A percentile compares a stretch with the other conserved stretches of the same genome.
Evolutionary conservation across 2,329 filamentous ascomycete species (phyloP).

Genomic region (Knufia fluminis): DNA sequence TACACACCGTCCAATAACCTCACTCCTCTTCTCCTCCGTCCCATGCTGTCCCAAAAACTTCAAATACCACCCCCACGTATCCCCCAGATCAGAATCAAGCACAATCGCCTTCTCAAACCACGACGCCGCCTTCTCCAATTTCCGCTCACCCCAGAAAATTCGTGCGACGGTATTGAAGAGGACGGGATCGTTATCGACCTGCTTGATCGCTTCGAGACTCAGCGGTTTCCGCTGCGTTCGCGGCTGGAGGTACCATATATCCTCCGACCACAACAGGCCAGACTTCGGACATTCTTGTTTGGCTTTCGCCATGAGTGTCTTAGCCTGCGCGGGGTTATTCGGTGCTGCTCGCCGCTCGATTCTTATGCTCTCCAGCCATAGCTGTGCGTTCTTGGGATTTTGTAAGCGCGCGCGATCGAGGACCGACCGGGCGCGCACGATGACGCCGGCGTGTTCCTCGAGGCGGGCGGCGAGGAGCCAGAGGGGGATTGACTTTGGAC

Average conservation of each 20-base stretch:
- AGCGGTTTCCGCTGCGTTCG: conserved; percentile 88
- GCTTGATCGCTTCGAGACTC: conserved; percentile 89
- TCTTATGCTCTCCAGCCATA: conserved; percentile 91
- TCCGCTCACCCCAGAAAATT: conserved; percentile 91
- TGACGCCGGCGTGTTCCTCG: conserved; percentile 72
- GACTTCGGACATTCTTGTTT: conserved; percentile 83
- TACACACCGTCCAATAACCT: conserved; percentile 72
- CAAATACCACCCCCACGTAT: conserved; percentile 98
- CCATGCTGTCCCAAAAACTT: conserved; percentile 89
- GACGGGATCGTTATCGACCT: conserved; percentile 82
- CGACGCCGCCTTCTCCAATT: conserved; percentile 83
- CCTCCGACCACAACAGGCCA: conserved; percentile 84
- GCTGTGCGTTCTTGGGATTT: conserved; percentile 69
- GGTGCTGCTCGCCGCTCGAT: conserved; percentile 73
- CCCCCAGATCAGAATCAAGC: conserved; percentile 75
- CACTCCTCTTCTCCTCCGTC: conserved; percentile 81
- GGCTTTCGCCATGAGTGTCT: conserved; percentile 85
- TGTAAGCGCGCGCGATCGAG: conserved; percentile 85
- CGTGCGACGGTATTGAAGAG: conserved; percentile 87
- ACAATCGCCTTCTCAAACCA: conserved; percentile 97
- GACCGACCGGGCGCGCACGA: conserved; percentile 87
- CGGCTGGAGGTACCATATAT: conserved; percentile 87
- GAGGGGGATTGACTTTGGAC: conserved; percentile 70
- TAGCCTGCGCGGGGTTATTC: conserved; percentile 66
- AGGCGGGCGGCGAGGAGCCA: conserved; percentile 85